Base-by-base conservation (phyloP, 176 grass and related monocot species). In the Eragrostis nindensis region DNA sequence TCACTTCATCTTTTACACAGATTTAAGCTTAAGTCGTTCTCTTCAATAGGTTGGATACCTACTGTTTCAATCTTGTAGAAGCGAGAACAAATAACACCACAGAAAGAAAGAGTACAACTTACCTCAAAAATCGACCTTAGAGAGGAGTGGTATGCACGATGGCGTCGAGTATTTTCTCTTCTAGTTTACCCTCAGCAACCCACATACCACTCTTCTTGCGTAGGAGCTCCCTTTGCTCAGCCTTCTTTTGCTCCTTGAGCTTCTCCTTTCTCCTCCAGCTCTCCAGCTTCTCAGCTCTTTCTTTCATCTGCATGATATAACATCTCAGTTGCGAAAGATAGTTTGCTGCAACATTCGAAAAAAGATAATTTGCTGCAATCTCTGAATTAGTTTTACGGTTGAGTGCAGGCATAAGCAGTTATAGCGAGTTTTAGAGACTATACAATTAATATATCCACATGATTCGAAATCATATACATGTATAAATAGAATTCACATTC, bases 271-370 rank as follows among this genome's bases (percentile, higher is more conserved):
- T 70, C 82, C 78, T 89, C 92, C 90, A 95, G 62, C 72, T 87
- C 84, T 93, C 92, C 71, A 98, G 50, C 75, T 93, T 98, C 75
- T 91, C 74, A 30, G 86, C 55, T 93, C 92, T 93, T 93, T 98
- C 92, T 87, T 93, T 91, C 83, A 93, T 91, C 92, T 98, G 85
- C 50, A 50, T 12, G 82, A 67, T 12, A 80, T 39, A 7, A 39
- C 44, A 75, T 52, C 62, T 63, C 18, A 2, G 22, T 75, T 84
- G 84, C 22, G 6, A 44, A 73, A 42, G 12, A 8, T 68, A 32
- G 38, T 60, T 17, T 19, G 17, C 12, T 42, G n/a, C n/a, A n/a
- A n/a, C n/a, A n/a, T n/a, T n/a, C n/a, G n/a, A n/a, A n/a, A n/a
- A n/a, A n/a, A n/a, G n/a, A n/a, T n/a, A n/a, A n/a, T n/a, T n/a